Evolutionary conservation across 2,329 filamentous ascomycete genomes (phyloP), one percentile per base, ranked within the genome.

Genomic region (Colletotrichum sp.): DNA sequence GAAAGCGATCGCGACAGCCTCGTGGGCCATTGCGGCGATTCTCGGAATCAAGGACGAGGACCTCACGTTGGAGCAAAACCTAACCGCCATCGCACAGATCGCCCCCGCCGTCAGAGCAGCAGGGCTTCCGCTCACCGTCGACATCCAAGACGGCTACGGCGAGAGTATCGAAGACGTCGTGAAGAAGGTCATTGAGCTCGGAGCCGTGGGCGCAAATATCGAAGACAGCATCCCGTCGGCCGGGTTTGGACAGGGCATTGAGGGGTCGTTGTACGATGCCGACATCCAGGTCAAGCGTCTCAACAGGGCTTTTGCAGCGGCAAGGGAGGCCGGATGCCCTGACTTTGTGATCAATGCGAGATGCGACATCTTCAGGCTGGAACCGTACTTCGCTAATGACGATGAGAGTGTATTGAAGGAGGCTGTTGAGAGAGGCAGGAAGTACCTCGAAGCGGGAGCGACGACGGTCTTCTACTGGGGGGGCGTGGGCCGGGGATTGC

Each of bases 391-490:
- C 1, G 78, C 76, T 6, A 75, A 80, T 6, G 77, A 81, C 21
- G 83, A 85, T 59, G 88, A 81, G 64, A 81, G 71, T 13, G 81
- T 79, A 5, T 74, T 92, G 12, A 80, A 84, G 4, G 89, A 92
- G 64, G 90, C 88, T 3, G 84, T 93, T 62, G 80, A 82, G 64
- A 85, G 92, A 1, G 92, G 91, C 0, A 88, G 87, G 73, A 88
- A 87, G n/a, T 93, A 90, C 80, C 83, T 93, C 5, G 87, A 85
- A 1, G 90, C 90, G 4, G 92, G 91, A 0, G 92, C 91, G 0
- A 89, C 87, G 15, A 92, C 89, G 1, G 86, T 91, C 0, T 93
- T 92, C 83, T 90, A 92, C 68, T 93, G 90, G 90, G 91, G 91
- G 16, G 90, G 84, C 3, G 79, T 83, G 0, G 82, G 82, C 44